Conservation (phyloP, 495 filamentous ascomycete species). For the Cladorrhinum samala region DNA sequence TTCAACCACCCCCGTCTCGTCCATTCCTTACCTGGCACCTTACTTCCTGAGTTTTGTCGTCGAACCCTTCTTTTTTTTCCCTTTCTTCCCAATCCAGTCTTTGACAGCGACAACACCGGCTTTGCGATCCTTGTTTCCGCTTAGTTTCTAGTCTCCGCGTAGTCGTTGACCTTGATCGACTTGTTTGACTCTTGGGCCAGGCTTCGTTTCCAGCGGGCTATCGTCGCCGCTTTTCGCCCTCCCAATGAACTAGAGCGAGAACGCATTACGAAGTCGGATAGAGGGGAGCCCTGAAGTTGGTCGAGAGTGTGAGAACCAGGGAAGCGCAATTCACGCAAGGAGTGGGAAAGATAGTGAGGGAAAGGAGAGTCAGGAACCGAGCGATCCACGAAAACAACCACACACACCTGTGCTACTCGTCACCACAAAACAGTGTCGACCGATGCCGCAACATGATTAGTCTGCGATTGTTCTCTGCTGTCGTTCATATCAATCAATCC, state of each 20-base stretch:
- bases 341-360: too few relatives aligned
- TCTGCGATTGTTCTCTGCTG: conserved; percentile 30
- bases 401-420: not conserved
- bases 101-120: not conserved
- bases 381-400: not conserved
- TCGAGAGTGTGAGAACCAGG: too few relatives aligned
- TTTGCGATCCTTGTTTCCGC: not conserved
- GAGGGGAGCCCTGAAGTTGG: too few relatives aligned
- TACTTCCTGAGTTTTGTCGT: conserved; percentile 5
- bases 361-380: too few relatives aligned
- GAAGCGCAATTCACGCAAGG: too few relatives aligned
- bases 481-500: conserved; percentile 21
- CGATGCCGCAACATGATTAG: conserved; percentile 45
- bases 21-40: conserved; percentile 7
- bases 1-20: conserved; percentile 8
- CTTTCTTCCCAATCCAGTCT: not conserved
- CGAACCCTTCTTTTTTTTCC: conserved; percentile 4
- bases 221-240: too few relatives aligned
- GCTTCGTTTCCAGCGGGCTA: too few relatives aligned
- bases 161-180: too few relatives aligned
- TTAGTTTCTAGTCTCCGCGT: too few relatives aligned
- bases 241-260: too few relatives aligned
- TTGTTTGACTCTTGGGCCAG: too few relatives aligned
- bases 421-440: conserved; percentile 2
- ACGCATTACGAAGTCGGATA: too few relatives aligned